These are phyloP conservation scores for Lentinula aciculospora DNA, from an alignment of 768 basidiomycete genomes.

Conservation along the genomic window DNA sequence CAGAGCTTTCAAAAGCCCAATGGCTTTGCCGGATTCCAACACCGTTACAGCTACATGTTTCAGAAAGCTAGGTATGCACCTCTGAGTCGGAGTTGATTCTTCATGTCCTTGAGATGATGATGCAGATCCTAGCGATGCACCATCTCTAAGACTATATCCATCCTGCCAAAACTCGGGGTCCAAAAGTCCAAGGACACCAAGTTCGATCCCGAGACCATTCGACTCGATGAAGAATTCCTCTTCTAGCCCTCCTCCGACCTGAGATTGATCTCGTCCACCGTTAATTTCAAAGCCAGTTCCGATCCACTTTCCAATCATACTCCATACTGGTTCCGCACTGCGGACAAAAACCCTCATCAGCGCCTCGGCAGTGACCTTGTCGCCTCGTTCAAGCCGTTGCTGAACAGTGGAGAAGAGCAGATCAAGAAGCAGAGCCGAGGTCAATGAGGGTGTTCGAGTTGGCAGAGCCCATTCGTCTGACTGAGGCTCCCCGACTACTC, in stretches of 20 bases:
- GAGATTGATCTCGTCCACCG: background rate
- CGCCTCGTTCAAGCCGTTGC: conserved; percentile 53
- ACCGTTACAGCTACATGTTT: conserved; percentile 52
- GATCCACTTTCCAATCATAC: conserved; percentile 67
- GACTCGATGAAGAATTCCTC: conserved; percentile 82
- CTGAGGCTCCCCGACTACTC: conserved; percentile 21
- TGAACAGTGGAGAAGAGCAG: conserved; percentile 53
- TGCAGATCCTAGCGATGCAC: conserved; percentile 6
- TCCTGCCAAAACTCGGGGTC: conserved; percentile 81
- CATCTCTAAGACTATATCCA: conserved; percentile 55
- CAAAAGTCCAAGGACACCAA: conserved; percentile 36
- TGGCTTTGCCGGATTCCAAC: conserved; percentile 68
- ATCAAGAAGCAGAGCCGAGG: conserved; percentile 59
- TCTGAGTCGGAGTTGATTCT: conserved; percentile 17
- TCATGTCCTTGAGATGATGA: background rate
- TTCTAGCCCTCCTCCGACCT: conserved; percentile 38
- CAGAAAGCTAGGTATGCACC: conserved; percentile 55
- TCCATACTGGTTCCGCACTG: conserved; percentile 69
- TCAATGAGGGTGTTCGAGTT: conserved; percentile 37
- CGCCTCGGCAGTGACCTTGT: conserved; percentile 44
- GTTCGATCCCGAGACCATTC: conserved; percentile 50
- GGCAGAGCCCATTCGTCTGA: conserved; percentile 9
- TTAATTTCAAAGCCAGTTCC: conserved; percentile 25
- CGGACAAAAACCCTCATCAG: conserved; percentile 59
- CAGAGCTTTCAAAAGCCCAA: conserved; percentile 67